These are phyloP conservation scores for Fusarium sublunatum DNA, from an alignment of 2,329 filamentous ascomycete genomes.

Conservation along the genomic window DNA sequence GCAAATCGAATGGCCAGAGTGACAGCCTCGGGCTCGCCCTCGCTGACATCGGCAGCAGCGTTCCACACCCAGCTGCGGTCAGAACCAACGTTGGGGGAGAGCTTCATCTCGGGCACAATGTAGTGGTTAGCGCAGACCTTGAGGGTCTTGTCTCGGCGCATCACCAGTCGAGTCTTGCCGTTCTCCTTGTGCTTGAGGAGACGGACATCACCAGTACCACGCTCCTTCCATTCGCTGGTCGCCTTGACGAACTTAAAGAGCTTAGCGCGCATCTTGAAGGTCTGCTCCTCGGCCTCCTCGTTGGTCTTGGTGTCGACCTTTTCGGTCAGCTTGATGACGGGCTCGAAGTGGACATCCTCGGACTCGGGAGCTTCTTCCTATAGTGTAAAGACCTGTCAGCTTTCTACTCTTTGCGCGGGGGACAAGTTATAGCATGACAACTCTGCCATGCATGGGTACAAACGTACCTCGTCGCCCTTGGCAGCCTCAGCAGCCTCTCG, in stretches of 20 bases:
- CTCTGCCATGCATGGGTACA: constrained; percentile 11
- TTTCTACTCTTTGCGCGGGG: constrained; percentile 1
- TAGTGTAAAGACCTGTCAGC: constrained; percentile 17
- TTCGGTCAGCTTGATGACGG: constrained; percentile 94
- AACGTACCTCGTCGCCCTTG: constrained; percentile 68
- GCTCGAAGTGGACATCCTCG: constrained; percentile 96
- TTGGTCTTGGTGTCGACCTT: constrained; percentile 98
- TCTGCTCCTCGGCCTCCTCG: constrained; percentile 96
- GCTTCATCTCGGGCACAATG: constrained; percentile 98
- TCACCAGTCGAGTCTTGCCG: constrained; percentile 95
- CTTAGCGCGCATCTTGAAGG: constrained; percentile 99
- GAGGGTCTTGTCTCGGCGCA: constrained; percentile 99
- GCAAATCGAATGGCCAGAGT: constrained; percentile 97
- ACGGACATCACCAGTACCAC: constrained; percentile 94
- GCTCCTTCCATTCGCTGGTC: constrained; percentile 97
- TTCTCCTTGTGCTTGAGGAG: constrained; percentile 99
- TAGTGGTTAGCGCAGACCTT: constrained; percentile 99
- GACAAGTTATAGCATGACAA: constrained; percentile 12
- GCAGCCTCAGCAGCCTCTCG: constrained; percentile 68
- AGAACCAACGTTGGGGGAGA: constrained; percentile 96
- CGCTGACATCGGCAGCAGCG: constrained; percentile 94
- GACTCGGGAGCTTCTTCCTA: constrained; percentile 82
- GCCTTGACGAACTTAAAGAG: constrained; percentile 98
- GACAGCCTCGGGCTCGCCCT: constrained; percentile 95
- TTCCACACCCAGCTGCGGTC: constrained; percentile 99